Evolutionary conservation across 768 basidiomycete genomes (phyloP), one percentile per base, ranked within the genome.

Genomic region (Mrakia frigida): DNA sequence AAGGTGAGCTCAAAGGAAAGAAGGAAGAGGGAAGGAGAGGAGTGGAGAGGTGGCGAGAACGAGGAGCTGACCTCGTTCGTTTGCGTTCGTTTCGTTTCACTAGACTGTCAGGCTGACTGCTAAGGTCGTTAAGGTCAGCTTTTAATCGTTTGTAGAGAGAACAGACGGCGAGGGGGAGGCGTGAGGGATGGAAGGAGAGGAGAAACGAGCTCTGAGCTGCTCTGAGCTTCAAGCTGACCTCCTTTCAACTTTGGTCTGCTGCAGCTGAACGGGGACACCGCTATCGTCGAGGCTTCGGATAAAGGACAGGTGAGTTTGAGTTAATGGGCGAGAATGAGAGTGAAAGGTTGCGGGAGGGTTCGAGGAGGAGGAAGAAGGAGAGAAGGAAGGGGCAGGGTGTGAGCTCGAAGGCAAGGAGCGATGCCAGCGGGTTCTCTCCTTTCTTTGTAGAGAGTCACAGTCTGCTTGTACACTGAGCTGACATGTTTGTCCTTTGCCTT

Each of bases 271-370:
- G 85, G 85, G 25, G 86, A 86, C 21, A 81, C 82, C 3, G 86
- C 88, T 18, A 86, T 87, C 4, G 89, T 92, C 18, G 86, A 89
- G 77, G 87, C 91, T 0, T 86, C 86, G 61, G 92, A 93, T 80
- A 90, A 88, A 0, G 89, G 88, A 0, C 84, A 92, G 81, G 88
- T 83, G 31, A 41, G 75, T 70, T n/a, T n/a, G n/a, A n/a, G n/a
- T n/a, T n/a, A n/a, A n/a, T n/a, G n/a, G n/a, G n/a, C n/a, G n/a
- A n/a, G n/a, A n/a, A n/a, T n/a, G n/a, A n/a, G n/a, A n/a, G n/a
- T n/a, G n/a, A n/a, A n/a, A n/a, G n/a, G n/a, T n/a, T n/a, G n/a
- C n/a, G n/a, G n/a, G n/a, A n/a, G n/a, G 21, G 61, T 53, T 3
- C 21, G 53, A n/a, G 23, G 3, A 53, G 53, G 23, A 23, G 6